phyloP scores from a whole-genome alignment of 2,329 filamentous ascomycete species.

The Colletotrichum coccodes region DNA sequence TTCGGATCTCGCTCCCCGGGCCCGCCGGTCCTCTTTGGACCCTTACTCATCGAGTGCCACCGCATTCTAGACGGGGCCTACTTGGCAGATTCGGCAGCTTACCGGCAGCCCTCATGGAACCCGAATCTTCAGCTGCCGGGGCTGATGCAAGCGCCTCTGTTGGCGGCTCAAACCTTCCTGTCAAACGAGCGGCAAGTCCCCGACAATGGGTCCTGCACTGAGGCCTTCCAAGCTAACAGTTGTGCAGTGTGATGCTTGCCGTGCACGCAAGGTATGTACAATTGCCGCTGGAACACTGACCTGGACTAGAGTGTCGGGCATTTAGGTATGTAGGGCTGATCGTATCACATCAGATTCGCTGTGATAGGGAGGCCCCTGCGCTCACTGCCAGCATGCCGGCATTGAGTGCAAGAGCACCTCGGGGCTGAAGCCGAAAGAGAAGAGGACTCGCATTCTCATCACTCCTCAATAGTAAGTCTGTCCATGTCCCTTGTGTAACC shows the following conservation, averaged over 20 bases:
- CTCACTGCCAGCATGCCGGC: conserved; percentile 23
- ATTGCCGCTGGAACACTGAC: neutral
- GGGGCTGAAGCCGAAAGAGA: conserved; percentile 21
- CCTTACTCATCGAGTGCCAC: neutral
- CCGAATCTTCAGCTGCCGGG: neutral
- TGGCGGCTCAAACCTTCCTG: conserved; percentile 10
- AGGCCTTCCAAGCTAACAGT: conserved; percentile 1
- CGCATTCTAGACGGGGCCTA: neutral
- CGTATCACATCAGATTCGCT: conserved; percentile 8
- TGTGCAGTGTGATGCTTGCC: conserved; percentile 44
- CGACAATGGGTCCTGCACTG: no score
- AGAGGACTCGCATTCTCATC: conserved; percentile 25
- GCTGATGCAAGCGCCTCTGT: neutral
- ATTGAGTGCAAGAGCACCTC: conserved; percentile 25
- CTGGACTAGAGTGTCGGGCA: neutral
- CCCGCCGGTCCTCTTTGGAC: neutral
- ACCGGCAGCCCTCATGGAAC: conserved; percentile 13
- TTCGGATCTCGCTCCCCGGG: neutral
- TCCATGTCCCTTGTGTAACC: neutral
- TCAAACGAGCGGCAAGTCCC: conserved; percentile 29
- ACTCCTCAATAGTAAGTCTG: conserved; percentile 7
- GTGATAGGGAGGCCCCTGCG: conserved; percentile 19
- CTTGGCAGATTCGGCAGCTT: neutral
- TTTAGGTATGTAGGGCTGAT: conserved; percentile 7
- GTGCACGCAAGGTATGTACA: conserved; percentile 43